Conservation (phyloP, 495 filamentous ascomycete genomes). For the Penicillium arizonense region DNA sequence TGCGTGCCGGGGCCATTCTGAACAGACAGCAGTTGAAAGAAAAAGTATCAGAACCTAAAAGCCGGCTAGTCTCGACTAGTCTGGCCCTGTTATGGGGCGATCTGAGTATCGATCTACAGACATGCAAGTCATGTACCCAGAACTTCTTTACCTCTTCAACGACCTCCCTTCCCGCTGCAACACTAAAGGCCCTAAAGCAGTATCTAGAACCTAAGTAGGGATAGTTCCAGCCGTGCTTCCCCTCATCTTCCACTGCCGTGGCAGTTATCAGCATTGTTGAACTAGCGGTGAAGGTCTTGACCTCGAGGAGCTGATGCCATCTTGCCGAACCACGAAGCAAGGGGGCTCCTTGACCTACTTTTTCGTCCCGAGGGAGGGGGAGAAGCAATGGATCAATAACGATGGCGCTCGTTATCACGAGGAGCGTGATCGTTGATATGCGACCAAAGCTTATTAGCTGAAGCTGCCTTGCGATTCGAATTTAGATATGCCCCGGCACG, state of each 20-base stretch:
- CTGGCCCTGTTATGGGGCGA: background rate
- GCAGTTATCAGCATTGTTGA: background rate
- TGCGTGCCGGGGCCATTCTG: background rate
- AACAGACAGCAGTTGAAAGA: background rate
- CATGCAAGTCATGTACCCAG: conserved; percentile 6
- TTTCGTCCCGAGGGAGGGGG: background rate
- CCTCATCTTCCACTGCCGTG: background rate
- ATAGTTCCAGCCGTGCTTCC: background rate
- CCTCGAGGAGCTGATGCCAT: conserved; percentile 16
- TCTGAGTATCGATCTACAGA: background rate
- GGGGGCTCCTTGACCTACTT: background rate
- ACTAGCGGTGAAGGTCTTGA: conserved; percentile 23
- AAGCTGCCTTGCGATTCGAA: background rate
- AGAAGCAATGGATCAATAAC: background rate
- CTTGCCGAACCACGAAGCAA: conserved; percentile 26
- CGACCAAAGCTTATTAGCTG: conserved; percentile 5
- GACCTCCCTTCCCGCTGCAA: background rate
- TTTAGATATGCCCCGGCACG: conserved; percentile 1
- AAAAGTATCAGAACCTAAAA: background rate
- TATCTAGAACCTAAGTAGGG: background rate
- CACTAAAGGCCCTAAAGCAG: background rate
- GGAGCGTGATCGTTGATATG: background rate
- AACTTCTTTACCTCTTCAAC: background rate
- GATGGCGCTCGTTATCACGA: background rate
- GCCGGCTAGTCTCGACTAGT: background rate